A percentile compares a stretch with the other conserved stretches of the same genome.
These are phyloP conservation scores for Arthrobotrys conoides DNA, from an alignment of 2,329 filamentous ascomycete species.

Conservation along the genomic window DNA sequence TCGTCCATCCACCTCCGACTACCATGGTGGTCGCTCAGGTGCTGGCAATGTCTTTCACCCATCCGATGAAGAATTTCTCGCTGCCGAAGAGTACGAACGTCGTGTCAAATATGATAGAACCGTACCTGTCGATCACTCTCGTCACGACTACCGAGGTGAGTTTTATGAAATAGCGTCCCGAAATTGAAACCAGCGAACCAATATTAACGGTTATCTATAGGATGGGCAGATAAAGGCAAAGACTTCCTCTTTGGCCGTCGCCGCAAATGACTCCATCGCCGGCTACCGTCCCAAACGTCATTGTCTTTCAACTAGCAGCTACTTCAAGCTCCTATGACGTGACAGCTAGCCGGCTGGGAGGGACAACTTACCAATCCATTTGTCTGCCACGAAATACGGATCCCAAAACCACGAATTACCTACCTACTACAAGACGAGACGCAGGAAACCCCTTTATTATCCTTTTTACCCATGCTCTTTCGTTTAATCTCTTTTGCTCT, in stretches of 20 bases:
- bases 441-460: constrained; percentile 9
- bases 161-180: neutral
- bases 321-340: constrained; percentile 51
- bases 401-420: constrained; percentile 16
- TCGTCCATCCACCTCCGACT: constrained; percentile 73
- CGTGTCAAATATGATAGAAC: constrained; percentile 62
- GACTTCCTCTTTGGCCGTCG: constrained; percentile 65
- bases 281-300: constrained; percentile 60
- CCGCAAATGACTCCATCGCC: constrained; percentile 60
- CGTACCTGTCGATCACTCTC: constrained; percentile 62
- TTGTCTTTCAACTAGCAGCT: constrained; percentile 54
- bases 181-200: neutral
- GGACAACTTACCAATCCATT: constrained; percentile 30
- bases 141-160: constrained; percentile 62
- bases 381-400: constrained; percentile 51
- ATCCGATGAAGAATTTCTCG: constrained; percentile 68
- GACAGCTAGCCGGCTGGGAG: constrained; percentile 57
- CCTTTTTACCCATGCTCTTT: constrained; percentile 4
- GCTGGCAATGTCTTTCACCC: constrained; percentile 78
- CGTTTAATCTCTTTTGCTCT: neutral
- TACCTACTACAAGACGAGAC: constrained; percentile 8
- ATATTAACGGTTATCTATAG: constrained; percentile 65
- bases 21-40: constrained; percentile 81
- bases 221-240: constrained; percentile 72
- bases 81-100: constrained; percentile 65